Evolutionary conservation across 371 early-diverging fungal genomes (phyloP).

Genomic region (Mortierella sp.): DNA sequence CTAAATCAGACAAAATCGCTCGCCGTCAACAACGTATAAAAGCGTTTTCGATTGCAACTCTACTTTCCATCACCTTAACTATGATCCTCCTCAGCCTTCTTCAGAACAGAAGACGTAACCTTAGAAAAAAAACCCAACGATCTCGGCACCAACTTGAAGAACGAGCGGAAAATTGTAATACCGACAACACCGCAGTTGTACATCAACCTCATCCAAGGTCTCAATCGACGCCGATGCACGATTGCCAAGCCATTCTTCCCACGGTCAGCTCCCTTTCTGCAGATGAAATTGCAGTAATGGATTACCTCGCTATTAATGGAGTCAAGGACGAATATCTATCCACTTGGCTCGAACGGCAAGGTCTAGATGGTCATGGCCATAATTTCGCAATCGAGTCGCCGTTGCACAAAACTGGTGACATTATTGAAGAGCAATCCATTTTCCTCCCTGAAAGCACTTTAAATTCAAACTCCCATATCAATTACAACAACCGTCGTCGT

Average conservation of each 20-base stretch:
- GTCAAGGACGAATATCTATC: conserved; percentile 17
- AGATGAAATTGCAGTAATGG: neutral
- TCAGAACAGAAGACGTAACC: conserved; percentile 25
- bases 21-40: conserved; percentile 6
- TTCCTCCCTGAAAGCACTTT: neutral
- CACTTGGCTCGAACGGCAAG: conserved; percentile 26
- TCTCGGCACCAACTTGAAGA: neutral
- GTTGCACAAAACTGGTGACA: neutral
- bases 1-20: conserved; percentile 8
- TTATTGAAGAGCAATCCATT: conserved; percentile 5
- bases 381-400: neutral
- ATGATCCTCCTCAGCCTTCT: conserved; percentile 41
- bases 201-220: neutral
- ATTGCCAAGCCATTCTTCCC: neutral
- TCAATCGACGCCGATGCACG: neutral
- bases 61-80: conserved; percentile 43
- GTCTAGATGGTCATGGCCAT: neutral
- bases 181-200: neutral
- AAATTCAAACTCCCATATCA: neutral
- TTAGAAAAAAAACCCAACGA: conserved; percentile 16
- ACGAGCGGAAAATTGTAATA: neutral
- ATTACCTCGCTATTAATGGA: neutral
- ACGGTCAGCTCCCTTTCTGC: neutral
- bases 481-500: conserved; percentile 9
- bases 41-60: conserved; percentile 26